Conservation (phyloP, 495 filamentous ascomycete genomes). For the Talaromyces liani region DNA sequence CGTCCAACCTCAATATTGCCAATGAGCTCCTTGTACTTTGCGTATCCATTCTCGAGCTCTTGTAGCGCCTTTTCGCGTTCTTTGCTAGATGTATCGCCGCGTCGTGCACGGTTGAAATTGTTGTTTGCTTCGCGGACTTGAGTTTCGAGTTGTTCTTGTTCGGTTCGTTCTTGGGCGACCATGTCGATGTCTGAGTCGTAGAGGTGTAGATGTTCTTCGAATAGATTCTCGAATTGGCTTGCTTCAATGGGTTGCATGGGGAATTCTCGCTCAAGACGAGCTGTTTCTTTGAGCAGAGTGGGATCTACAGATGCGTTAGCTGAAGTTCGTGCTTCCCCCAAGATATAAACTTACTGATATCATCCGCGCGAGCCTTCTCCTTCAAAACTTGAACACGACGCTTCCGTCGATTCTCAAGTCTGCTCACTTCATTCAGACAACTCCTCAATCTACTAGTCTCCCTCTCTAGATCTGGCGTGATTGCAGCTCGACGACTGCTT, state of each 20-base stretch:
- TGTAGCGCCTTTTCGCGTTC: constrained; percentile 85
- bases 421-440: constrained; percentile 72
- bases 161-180: constrained; percentile 60
- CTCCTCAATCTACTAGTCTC: constrained; percentile 67
- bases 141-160: constrained; percentile 64
- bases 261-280: constrained; percentile 75
- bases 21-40: constrained; percentile 91
- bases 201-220: constrained; percentile 69
- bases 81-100: constrained; percentile 63
- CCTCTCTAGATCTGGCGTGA: constrained; percentile 71
- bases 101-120: constrained; percentile 61
- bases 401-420: constrained; percentile 69
- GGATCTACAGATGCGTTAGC: constrained; percentile 33
- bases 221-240: constrained; percentile 84
- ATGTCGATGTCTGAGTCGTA: constrained; percentile 71
- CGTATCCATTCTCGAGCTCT: constrained; percentile 82
- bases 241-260: constrained; percentile 77
- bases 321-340: neutral
- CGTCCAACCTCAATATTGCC: constrained; percentile 80
- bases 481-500: constrained; percentile 66
- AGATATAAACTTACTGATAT: constrained; percentile 58
- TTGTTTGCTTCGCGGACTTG: constrained; percentile 68
- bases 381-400: constrained; percentile 67
- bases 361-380: constrained; percentile 75
- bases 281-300: constrained; percentile 73